phyloP scores from a whole-genome alignment of 2,329 filamentous ascomycete species.

The Colletotrichum godetiae region DNA sequence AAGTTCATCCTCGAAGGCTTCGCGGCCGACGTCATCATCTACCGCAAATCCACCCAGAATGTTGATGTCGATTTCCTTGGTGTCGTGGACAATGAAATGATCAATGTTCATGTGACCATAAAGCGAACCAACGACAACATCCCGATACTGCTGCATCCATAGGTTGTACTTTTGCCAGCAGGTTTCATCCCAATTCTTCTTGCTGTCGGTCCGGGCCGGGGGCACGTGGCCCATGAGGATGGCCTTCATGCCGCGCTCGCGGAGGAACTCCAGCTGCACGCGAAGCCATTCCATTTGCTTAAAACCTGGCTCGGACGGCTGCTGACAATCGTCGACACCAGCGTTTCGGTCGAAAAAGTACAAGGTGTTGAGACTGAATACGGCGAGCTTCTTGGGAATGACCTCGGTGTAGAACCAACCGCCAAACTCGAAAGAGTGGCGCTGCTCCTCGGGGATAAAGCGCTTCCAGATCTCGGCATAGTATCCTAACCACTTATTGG shows the following conservation, averaged over 20 bases:
- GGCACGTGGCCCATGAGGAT: conserved; percentile 96
- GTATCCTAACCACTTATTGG: conserved; percentile 84
- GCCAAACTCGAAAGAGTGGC: conserved; percentile 89
- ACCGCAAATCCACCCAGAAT: conserved; percentile 47
- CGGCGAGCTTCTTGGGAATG: conserved; percentile 84
- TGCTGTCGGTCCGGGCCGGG: conserved; percentile 85
- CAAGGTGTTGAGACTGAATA: conserved; percentile 95
- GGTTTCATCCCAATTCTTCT: conserved; percentile 92
- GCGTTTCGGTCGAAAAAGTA: conserved; percentile 96
- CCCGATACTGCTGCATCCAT: conserved; percentile 90
- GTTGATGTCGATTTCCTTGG: conserved; percentile 76
- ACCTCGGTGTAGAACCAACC: conserved; percentile 97
- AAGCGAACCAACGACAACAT: conserved; percentile 82
- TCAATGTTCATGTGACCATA: conserved; percentile 99
- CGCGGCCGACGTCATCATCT: conserved; percentile 43
- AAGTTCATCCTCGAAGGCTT: conserved; percentile 63
- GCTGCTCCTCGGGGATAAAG: conserved; percentile 93
- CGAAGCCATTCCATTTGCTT: conserved; percentile 97
- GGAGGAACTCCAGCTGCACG: conserved; percentile 85
- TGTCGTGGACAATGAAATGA: conserved; percentile 94
- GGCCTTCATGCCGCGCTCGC: conserved; percentile 88
- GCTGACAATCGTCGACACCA: conserved; percentile 89
- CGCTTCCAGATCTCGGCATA: conserved; percentile 84
- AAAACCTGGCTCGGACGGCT: conserved; percentile 85
- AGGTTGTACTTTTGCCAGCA: conserved; percentile 98